A percentile compares a stretch with the other conserved stretches of the same genome.
Conservation (phyloP, 768 basidiomycete genomes). For the Sarcodon aspratus region DNA sequence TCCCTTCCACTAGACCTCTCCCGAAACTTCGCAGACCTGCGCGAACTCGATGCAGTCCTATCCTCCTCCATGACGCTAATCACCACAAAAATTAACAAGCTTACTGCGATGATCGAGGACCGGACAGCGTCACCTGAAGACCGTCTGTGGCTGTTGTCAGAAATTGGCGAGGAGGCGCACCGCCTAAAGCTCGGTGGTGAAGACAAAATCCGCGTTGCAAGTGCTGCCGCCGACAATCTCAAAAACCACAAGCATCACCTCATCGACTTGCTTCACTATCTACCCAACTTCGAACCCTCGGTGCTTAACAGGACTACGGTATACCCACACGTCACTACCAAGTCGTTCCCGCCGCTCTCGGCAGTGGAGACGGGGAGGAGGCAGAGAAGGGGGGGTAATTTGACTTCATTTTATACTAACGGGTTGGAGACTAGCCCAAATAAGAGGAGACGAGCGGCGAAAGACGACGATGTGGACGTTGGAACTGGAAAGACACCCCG, state of each 20-base stretch:
- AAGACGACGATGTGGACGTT: conserved; percentile 56
- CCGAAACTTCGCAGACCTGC: conserved; percentile 87
- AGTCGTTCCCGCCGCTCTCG: conserved; percentile 47
- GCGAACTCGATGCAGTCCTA: conserved; percentile 97
- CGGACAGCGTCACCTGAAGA: conserved; percentile 49
- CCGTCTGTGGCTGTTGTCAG: conserved; percentile 76
- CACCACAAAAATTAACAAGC: conserved; percentile 63
- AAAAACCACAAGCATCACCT: conserved; percentile 53
- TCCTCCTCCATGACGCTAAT: conserved; percentile 78
- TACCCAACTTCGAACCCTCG: conserved; percentile 53
- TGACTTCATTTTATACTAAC: conserved; percentile 23
- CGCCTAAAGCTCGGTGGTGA: conserved; percentile 90
- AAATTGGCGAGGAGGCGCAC: conserved; percentile 90
- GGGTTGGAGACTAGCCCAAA: conserved; percentile 32
- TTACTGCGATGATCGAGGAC: conserved; percentile 69
- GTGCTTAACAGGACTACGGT: conserved; percentile 50
- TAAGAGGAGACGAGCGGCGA: conserved; percentile 39
- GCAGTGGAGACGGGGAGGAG: conserved; percentile 52
- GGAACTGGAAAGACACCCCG: conserved; percentile 43
- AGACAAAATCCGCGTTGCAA: conserved; percentile 95
- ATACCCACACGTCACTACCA: conserved; percentile 67
- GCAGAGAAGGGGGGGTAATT: conserved; percentile 39
- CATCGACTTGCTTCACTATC: conserved; percentile 43
- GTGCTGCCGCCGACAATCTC: conserved; percentile 83
- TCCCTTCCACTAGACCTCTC: conserved; percentile 91